phyloP scores from a whole-genome alignment of 2,329 filamentous ascomycete genomes.

The Neobulgaria alba region DNA sequence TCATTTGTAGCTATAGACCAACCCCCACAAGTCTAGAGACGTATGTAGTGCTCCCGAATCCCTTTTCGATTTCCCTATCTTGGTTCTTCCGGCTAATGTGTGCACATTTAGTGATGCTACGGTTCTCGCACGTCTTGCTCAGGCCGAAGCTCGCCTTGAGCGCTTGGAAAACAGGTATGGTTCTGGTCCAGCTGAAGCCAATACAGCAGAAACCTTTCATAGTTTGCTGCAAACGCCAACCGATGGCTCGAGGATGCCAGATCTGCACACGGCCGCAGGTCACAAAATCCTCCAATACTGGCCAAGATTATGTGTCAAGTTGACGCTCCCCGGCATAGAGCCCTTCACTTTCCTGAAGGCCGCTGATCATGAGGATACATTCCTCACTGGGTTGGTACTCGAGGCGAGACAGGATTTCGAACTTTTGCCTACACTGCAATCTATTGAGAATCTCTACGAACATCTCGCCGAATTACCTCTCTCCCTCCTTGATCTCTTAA shows the following conservation, averaged over 20 bases:
- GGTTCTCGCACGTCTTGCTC: neutral
- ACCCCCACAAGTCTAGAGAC: neutral
- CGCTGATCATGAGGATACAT: neutral
- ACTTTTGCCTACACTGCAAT: neutral
- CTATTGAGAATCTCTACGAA: neutral
- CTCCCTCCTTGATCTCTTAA: neutral
- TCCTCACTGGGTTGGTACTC: neutral
- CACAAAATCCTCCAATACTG: conserved; percentile 1
- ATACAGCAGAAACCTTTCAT: too few relatives aligned
- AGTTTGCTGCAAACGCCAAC: neutral
- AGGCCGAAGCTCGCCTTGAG: neutral
- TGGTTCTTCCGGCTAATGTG: neutral
- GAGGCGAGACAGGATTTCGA: neutral
- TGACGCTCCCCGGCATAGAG: neutral
- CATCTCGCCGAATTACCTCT: neutral
- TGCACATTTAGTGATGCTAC: neutral
- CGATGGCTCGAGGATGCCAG: neutral
- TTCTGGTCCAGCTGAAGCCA: too few relatives aligned
- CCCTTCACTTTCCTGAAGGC: neutral
- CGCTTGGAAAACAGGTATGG: neutral
- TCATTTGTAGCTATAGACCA: neutral
- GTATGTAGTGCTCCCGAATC: neutral
- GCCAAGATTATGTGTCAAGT: neutral
- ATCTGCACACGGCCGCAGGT: neutral
- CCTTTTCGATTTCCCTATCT: too few relatives aligned